Evolutionary conservation across 139 green algal genomes (phyloP), one percentile per base, ranked within the genome.

Genomic region (Spirogloea muscicola): DNA sequence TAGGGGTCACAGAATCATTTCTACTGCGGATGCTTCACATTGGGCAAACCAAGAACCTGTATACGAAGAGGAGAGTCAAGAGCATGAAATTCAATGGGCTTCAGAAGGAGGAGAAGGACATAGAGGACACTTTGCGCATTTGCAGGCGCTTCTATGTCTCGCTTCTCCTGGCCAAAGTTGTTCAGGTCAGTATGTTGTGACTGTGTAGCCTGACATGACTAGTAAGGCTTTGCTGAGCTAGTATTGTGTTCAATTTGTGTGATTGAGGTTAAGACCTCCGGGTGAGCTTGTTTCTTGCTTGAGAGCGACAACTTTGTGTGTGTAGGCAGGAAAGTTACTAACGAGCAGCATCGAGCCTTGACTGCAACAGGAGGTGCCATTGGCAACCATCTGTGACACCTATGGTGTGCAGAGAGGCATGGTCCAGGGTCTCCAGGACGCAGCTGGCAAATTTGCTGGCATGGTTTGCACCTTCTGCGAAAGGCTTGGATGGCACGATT

Each of bases 381-480:
- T 82, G 2, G 34, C 31, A 7, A 41, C 62, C 3, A 68, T 82
- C 25, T 72, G 36, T 10, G 34, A 82, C 16, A 16, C 7, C 13
- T 82, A 67, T 18, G 27, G 42, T 21, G 51, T 80, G 40, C 27
- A 34, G 16, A 43, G 27, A 21, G 75, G 75, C 38, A 18, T 25
- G 51, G 13, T 80, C 9, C 66, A 82, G 39, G 31, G 57, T 3
- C 51, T 82, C 29, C 75, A 82, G 37, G 75, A 79, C 7, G 63
- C 25, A 1, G 65, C 75, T 1, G 68, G 75, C 3, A 33, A 68
- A 1, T 82, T 82, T 38, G 67, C 75, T 7, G 38, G 18, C 18
- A 72, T 79, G 51, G 75, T 75, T 16, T 42, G 52, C 1, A 33
- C 58, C 21, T 82, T 82, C 40, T 82, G 75, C n/a, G 43, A 80